Base-by-base conservation (phyloP, 495 filamentous ascomycete genomes). In the Tuber calosporum region DNA sequence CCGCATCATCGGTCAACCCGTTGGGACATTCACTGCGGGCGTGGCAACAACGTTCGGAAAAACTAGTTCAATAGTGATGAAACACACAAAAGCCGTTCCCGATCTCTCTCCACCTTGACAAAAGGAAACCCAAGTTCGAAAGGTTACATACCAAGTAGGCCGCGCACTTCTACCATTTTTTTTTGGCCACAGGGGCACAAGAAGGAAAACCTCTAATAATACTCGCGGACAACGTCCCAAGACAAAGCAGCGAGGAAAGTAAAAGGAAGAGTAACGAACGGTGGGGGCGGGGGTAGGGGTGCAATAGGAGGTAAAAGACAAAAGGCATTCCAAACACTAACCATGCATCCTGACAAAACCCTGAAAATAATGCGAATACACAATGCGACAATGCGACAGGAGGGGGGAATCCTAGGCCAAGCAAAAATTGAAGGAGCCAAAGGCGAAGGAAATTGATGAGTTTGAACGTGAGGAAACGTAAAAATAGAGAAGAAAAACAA, bases 191-290 rank as follows among this genome's bases (percentile, higher is more conserved):
- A 19, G 11, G 26, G 53, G 53, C 53, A 34, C 26, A 30, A 62
- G n/a, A 62, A 62, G 26, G 26, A 34, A 62, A 62, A 62, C 53
- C 53, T 62, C 53, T 62, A 62, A 62, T 62, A 26, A 62, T 34
- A 26, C 26, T 34, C 53, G 13, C 53, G 53, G 53, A 62, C 26
- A 62, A 11, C 26, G 13, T 62, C 53, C 53, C 30, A 62, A 34
- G 11, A 62, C 53, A 62, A 62, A 34, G 53, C 26, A 62, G 53
- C 26, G 53, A 62, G 26, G 53, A 62, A 30, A 34, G 53, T 2
- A 30, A 62, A 34, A 11, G 11, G 19, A 19, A 62, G 6, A 34
- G 34, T 15, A 58, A 19, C 13, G 11, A 19, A 34, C 26, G 19
- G 53, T 7, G 53, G 26, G 26, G 13, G 53, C 26, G 53, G 53